Conservation (phyloP, 371 early-diverging fungal species). For the Dichotomocladium elegans region DNA sequence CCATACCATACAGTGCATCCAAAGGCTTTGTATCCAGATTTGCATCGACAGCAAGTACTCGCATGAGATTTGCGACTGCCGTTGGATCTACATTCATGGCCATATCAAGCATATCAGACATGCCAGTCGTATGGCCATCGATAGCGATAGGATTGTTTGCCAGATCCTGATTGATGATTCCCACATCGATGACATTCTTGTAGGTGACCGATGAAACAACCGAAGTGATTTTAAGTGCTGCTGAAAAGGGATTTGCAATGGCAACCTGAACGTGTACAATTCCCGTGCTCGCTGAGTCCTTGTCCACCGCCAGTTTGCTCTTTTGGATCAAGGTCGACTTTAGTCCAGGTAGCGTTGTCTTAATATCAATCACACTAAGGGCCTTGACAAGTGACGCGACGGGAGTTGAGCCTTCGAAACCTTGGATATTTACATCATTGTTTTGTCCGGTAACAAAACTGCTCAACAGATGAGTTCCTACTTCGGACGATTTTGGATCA, state of each 20-base stretch:
- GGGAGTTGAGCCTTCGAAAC: conserved; percentile 39
- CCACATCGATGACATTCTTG: conserved; percentile 47
- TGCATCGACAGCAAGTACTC: conserved; percentile 44
- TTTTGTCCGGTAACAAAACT: conserved; percentile 54
- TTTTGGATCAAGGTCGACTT: conserved; percentile 45
- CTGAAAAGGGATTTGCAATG: conserved; percentile 55
- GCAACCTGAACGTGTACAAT: conserved; percentile 49
- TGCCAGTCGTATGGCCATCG: conserved; percentile 27
- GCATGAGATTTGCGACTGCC: conserved; percentile 41
- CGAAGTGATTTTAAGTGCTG: conserved; percentile 45
- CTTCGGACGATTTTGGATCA: conserved; percentile 42
- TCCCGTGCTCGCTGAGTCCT: conserved; percentile 37
- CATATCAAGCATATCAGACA: conserved; percentile 31
- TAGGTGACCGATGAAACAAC: conserved; percentile 47
- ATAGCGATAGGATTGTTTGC: conserved; percentile 39
- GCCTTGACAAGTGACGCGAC: conserved; percentile 44
- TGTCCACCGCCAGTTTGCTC: conserved; percentile 40
- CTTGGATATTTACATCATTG: conserved; percentile 43
- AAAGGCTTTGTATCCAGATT: conserved; percentile 43
- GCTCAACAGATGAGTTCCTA: conserved; percentile 49
- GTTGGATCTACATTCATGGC: conserved; percentile 44
- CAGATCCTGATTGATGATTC: conserved; percentile 49
- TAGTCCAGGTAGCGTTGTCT: conserved; percentile 51
- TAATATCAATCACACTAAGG: conserved; percentile 41
- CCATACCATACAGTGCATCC: conserved; percentile 46